A percentile compares a stretch with the other conserved stretches of the same genome.
phyloP scores from a whole-genome alignment of 169 alveolate genomes.

The Cryptosporidium sp. region DNA sequence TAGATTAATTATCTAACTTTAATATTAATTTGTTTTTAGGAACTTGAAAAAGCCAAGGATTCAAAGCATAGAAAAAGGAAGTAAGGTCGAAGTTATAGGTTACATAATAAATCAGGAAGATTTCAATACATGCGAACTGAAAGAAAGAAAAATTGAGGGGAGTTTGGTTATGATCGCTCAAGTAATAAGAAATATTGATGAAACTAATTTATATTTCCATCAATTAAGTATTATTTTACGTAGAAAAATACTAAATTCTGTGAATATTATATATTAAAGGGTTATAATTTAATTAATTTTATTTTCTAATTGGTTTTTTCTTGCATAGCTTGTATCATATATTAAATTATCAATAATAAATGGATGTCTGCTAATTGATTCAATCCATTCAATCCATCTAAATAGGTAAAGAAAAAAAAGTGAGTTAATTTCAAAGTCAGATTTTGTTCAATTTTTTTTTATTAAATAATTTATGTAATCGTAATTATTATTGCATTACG shows the following conservation, averaged over 20 bases:
- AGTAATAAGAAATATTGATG: conserved; percentile 10
- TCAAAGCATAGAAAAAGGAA: conserved; percentile 20
- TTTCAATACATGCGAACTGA: not conserved
- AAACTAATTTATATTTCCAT: conserved; percentile 21
- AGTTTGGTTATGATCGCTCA: conserved; percentile 1
- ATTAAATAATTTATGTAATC: not conserved
- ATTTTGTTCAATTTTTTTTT: not conserved
- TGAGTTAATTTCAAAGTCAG: not conserved
- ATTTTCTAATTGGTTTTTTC: not conserved
- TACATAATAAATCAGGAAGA: not conserved
- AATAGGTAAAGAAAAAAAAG: not conserved
- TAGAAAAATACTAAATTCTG: conserved; percentile 29
- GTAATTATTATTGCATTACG: not conserved
- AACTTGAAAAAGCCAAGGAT: conserved; percentile 9
- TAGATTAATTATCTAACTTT: not conserved
- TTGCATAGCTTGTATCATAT: conserved; percentile 32
- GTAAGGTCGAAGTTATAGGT: conserved; percentile 50
- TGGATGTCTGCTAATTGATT: conserved; percentile 59
- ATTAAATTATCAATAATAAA: conserved; percentile 57
- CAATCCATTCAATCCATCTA: conserved; percentile 74
- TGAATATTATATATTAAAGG: not conserved
- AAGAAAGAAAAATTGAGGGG: not conserved
- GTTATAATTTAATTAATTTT: not conserved
- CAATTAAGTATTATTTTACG: conserved; percentile 65
- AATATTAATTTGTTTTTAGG: not conserved